Evolutionary conservation across 768 basidiomycete species (phyloP).

Genomic region (Leccinum boreale): DNA sequence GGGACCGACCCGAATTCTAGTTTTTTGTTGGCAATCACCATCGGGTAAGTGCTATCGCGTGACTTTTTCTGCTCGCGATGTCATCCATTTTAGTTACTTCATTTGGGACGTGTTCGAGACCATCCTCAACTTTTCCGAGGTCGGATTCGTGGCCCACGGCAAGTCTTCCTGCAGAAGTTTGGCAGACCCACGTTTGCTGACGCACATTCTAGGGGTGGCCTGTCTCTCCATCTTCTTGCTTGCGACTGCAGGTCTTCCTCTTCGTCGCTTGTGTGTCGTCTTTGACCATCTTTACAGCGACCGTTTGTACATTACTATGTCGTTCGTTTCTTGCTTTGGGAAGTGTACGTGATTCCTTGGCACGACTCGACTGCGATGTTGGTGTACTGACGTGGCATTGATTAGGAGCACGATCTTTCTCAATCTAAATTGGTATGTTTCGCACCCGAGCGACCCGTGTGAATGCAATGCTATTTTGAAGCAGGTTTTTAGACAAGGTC

Average conservation of each 20-base stretch:
- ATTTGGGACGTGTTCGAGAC: conserved; percentile 81
- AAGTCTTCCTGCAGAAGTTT: conserved; percentile 12
- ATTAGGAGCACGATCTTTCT: conserved; percentile 79
- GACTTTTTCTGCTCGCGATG: not conserved
- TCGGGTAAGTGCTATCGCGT: conserved; percentile 48
- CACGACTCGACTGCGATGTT: not conserved
- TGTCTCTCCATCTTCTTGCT: conserved; percentile 66
- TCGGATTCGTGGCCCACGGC: conserved; percentile 81
- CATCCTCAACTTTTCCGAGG: conserved; percentile 60
- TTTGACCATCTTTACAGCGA: conserved; percentile 36
- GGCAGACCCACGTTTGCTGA: conserved; percentile 1
- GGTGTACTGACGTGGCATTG: conserved; percentile 1
- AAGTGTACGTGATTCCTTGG: conserved; percentile 47
- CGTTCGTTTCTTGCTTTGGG: conserved; percentile 79
- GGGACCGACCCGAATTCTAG: conserved; percentile 67
- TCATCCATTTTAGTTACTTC: conserved; percentile 54
- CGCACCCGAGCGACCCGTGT: not conserved
- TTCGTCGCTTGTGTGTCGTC: not conserved
- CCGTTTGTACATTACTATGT: conserved; percentile 82
- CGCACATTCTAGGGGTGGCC: conserved; percentile 42
- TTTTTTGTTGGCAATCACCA: conserved; percentile 62
- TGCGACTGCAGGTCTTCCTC: conserved; percentile 55
- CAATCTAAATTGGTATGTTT: conserved; percentile 76
- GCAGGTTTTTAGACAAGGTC: conserved; percentile 75
- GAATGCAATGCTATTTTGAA: not conserved